Evolutionary conservation across 176 grass and related monocot species (phyloP).

Genomic region (Cenchrus fungigraminus): DNA sequence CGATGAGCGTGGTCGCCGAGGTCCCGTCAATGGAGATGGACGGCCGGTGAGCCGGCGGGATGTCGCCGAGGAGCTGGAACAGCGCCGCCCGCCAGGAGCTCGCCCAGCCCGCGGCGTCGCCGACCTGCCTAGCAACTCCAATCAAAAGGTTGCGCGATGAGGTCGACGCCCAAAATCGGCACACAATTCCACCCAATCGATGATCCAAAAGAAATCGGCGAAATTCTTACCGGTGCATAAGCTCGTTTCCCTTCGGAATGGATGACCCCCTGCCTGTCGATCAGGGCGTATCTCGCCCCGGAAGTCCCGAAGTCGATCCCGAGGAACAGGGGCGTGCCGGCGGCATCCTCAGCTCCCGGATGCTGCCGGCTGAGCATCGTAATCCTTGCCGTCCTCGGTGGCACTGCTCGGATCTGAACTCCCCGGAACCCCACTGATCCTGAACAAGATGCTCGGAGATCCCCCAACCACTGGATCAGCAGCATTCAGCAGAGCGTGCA

Average conservation of each 20-base stretch:
- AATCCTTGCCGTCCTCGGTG: background rate
- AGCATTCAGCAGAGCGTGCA: background rate
- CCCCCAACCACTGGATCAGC: background rate
- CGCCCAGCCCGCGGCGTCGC: conserved; percentile 40
- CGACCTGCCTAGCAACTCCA: conserved; percentile 61
- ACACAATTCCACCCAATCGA: background rate
- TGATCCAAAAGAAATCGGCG: too few relatives aligned
- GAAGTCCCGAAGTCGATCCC: conserved; percentile 92
- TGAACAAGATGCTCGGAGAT: background rate
- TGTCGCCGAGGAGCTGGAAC: conserved; percentile 67
- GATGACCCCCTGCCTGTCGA: conserved; percentile 61
- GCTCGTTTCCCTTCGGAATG: conserved; percentile 64
- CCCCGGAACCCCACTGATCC: conserved; percentile 6
- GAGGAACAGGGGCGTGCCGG: conserved; percentile 50
- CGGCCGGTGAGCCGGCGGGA: conserved; percentile 6
- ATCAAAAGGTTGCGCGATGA: background rate
- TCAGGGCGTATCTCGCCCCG: conserved; percentile 75
- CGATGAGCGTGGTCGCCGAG: conserved; percentile 72
- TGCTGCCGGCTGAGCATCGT: conserved; percentile 27
- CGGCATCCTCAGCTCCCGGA: background rate
- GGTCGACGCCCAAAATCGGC: background rate
- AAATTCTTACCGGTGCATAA: conserved; percentile 50
- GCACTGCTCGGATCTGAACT: background rate
- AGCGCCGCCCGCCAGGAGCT: conserved; percentile 72
- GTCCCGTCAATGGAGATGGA: conserved; percentile 63